A percentile compares a stretch with the other conserved stretches of the same genome.
These are phyloP conservation scores for Leucogyrophana mollusca DNA, from an alignment of 768 basidiomycete species.

Conservation along the genomic window DNA sequence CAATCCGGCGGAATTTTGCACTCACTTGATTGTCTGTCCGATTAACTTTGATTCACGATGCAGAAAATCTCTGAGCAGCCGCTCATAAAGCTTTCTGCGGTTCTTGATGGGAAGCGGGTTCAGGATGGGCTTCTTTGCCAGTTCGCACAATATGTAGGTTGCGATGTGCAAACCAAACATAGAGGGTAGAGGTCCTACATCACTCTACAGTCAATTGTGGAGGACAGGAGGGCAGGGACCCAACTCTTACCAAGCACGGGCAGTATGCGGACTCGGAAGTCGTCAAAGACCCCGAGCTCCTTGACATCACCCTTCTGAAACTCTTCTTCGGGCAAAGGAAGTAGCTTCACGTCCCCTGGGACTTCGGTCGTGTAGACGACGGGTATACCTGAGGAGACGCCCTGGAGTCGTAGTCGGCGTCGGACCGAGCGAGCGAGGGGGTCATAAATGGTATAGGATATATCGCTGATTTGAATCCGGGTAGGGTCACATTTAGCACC, in stretches of 20 bases:
- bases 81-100: conserved; percentile 79
- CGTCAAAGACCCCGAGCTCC: conserved; percentile 87
- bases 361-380: conserved; percentile 97
- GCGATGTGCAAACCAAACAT: conserved; percentile 91
- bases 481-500: conserved; percentile 95
- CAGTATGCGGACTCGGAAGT: conserved; percentile 90
- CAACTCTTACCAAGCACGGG: conserved; percentile 94
- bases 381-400: conserved; percentile 67
- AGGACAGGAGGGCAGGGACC: conserved; percentile 5
- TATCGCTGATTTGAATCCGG: conserved; percentile 92
- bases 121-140: conserved; percentile 79
- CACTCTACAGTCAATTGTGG: no score
- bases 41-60: conserved; percentile 70
- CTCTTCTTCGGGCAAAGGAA: conserved; percentile 91
- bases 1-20: conserved; percentile 8
- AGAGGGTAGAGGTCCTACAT: conserved; percentile 63
- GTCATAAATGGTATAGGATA: conserved; percentile 90
- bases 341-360: conserved; percentile 80
- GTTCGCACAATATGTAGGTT: conserved; percentile 82
- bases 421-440: conserved; percentile 92
- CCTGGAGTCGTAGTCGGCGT: conserved; percentile 62
- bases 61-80: conserved; percentile 74
- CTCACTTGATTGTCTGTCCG: conserved; percentile 59
- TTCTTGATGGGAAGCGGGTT: conserved; percentile 88
- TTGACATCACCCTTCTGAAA: conserved; percentile 86